A percentile compares a stretch with the other conserved stretches of the same genome.
phyloP scores from a whole-genome alignment of 257 asterid genomes.

The Nyctanthes arbortristis region DNA sequence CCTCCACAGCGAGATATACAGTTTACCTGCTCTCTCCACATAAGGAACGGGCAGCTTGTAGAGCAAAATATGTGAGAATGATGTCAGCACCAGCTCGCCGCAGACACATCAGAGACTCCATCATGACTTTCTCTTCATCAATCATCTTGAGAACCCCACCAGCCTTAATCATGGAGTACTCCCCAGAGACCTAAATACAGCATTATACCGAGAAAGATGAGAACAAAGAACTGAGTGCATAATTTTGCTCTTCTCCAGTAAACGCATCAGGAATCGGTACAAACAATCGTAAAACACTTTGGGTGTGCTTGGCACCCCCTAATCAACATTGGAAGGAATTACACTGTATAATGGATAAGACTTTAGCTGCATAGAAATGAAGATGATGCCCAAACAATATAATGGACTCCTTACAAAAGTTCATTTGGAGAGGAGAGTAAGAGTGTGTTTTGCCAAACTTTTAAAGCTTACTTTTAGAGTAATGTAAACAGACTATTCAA shows the following conservation, averaged over 20 bases:
- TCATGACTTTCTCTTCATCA: conserved; percentile 87
- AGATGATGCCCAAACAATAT: no score
- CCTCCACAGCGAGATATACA: not conserved
- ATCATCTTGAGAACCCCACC: conserved; percentile 88
- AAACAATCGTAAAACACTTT: no score
- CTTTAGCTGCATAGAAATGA: no score
- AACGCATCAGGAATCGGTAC: no score
- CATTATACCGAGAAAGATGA: conserved; percentile 1
- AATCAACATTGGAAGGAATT: no score
- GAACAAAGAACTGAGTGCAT: not conserved
- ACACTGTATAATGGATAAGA: no score
- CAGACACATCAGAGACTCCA: conserved; percentile 89
- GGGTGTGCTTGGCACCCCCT: not conserved
- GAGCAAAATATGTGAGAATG: conserved; percentile 83
- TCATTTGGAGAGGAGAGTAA: not conserved
- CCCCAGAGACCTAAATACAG: conserved; percentile 78
- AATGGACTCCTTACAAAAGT: not conserved
- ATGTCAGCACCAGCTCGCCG: conserved; percentile 94
- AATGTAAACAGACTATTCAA: no score
- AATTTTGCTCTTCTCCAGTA: not conserved
- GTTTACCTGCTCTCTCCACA: conserved; percentile 76
- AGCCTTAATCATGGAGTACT: conserved; percentile 95
- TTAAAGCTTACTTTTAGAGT: not conserved
- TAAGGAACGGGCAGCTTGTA: conserved; percentile 79
- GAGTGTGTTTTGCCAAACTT: not conserved